A percentile compares a stretch with the other conserved stretches of the same genome.
These are phyloP conservation scores for Selaginella tamariscina DNA, from an alignment of 75 land plant species.

Conservation along the genomic window DNA sequence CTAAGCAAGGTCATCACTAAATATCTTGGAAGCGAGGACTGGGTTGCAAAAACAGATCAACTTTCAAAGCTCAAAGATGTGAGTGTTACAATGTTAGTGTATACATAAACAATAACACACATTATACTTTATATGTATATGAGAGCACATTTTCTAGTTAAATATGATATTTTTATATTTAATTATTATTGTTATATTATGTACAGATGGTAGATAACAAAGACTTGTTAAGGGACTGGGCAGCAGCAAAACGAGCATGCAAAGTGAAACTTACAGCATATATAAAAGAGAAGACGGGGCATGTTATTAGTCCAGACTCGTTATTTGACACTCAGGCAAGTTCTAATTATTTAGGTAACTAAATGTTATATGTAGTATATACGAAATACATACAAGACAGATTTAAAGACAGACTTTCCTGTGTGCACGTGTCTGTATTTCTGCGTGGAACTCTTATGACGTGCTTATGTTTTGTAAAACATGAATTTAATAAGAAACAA, in stretches of 20 bases:
- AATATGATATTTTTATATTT: not conserved
- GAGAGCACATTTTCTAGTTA: too few species aligned
- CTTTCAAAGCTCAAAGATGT: conserved; percentile 73
- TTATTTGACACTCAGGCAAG: conserved; percentile 92
- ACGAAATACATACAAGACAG: too few species aligned
- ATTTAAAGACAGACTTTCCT: too few species aligned
- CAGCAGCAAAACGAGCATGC: conserved; percentile 55
- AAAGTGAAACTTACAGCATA: conserved; percentile 68
- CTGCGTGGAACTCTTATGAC: too few species aligned
- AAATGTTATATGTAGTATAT: too few species aligned
- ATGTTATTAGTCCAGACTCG: conserved; percentile 72
- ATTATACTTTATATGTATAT: too few species aligned
- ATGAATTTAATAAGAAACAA: too few species aligned
- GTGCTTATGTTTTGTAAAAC: too few species aligned
- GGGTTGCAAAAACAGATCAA: conserved; percentile 73
- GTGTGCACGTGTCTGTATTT: too few species aligned
- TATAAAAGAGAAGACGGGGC: conserved; percentile 76
- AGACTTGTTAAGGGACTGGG: conserved; percentile 71
- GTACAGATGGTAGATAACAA: conserved; percentile 68
- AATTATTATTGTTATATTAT: not conserved
- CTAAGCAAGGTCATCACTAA: conserved; percentile 70
- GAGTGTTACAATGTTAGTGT: too few species aligned
- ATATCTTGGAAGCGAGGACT: conserved; percentile 80
- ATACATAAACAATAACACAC: too few species aligned
- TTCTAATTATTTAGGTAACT: too few species aligned